Conservation (phyloP, 139 green algal species). For the Picochlorum sp. region DNA sequence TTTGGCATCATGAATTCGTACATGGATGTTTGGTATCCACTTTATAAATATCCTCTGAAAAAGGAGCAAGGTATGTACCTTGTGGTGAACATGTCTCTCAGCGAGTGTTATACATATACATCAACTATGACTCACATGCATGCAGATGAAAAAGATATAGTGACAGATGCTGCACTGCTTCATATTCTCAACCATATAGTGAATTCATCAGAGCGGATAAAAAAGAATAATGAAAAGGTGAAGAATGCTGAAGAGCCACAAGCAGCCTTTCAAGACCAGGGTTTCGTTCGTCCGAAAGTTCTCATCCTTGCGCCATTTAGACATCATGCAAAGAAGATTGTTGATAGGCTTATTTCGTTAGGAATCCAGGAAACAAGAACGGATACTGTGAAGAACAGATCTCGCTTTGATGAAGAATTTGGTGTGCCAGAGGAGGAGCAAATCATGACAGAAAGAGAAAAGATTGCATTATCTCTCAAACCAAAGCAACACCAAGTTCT, state of each 20-base stretch:
- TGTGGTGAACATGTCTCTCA: not conserved
- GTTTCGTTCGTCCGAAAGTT: constrained; percentile 80
- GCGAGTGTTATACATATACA: not conserved
- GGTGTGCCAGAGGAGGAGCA: constrained; percentile 29
- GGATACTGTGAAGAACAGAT: constrained; percentile 68
- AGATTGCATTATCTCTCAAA: constrained; percentile 30
- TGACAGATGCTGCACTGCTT: constrained; percentile 67
- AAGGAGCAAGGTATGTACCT: not conserved
- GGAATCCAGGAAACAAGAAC: constrained; percentile 62
- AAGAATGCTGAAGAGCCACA: constrained; percentile 1
- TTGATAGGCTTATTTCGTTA: constrained; percentile 64
- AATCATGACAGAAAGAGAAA: constrained; percentile 10
- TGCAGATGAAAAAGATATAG: constrained; percentile 23
- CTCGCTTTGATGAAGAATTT: constrained; percentile 81
- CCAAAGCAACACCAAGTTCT: constrained; percentile 72
- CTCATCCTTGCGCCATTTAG: constrained; percentile 84
- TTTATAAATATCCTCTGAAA: constrained; percentile 38
- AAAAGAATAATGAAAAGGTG: constrained; percentile 70
- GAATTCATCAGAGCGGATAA: constrained; percentile 70
- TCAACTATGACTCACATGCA: too few relatives aligned
- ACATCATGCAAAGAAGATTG: constrained; percentile 53
- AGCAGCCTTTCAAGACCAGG: constrained; percentile 62
- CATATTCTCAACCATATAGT: constrained; percentile 75
- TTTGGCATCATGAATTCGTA: constrained; percentile 54
- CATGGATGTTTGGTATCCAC: constrained; percentile 42